Percentiles rank a stretch among this genome's conserved stretches.
These are phyloP conservation scores for Vitis rupestris DNA, from an alignment of 164 flowering plant species.

Conservation along the genomic window DNA sequence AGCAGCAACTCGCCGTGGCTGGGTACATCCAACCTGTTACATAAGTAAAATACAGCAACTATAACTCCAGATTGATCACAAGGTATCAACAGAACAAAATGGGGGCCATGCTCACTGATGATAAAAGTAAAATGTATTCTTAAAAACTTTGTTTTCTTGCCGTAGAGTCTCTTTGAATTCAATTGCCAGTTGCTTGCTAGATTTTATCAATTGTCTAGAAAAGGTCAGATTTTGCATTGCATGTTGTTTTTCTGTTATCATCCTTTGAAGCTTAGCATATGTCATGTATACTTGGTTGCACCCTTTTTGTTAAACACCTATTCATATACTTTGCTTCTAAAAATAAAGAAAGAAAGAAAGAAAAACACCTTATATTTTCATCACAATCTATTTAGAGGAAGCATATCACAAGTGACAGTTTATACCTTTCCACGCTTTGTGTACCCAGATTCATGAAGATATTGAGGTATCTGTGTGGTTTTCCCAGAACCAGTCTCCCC, in stretches of 20 bases:
- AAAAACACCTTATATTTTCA: background rate
- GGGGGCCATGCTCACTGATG: no score
- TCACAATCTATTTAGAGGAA: background rate
- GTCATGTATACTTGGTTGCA: no score
- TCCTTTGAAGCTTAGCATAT: no score
- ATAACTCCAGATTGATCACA: background rate
- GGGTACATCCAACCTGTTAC: constrained; percentile 86
- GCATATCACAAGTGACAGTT: background rate
- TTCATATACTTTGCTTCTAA: no score
- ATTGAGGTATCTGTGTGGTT: constrained; percentile 97
- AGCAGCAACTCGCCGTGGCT: constrained; percentile 97
- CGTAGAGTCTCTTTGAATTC: no score
- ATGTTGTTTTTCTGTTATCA: no score
- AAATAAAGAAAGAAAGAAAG: background rate
- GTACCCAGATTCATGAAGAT: constrained; percentile 96
- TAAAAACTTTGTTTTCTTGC: no score
- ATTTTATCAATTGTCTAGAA: no score
- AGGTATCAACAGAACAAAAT: constrained; percentile 2
- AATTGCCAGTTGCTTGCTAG: no score
- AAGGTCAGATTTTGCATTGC: no score
- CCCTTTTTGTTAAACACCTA: no score
- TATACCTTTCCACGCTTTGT: constrained; percentile 86
- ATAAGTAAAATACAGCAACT: background rate
- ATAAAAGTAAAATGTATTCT: no score
- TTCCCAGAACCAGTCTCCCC: constrained; percentile 99